Evolutionary conservation across 2,329 filamentous ascomycete genomes (phyloP).

Genomic region (Blastomyces percursus): DNA sequence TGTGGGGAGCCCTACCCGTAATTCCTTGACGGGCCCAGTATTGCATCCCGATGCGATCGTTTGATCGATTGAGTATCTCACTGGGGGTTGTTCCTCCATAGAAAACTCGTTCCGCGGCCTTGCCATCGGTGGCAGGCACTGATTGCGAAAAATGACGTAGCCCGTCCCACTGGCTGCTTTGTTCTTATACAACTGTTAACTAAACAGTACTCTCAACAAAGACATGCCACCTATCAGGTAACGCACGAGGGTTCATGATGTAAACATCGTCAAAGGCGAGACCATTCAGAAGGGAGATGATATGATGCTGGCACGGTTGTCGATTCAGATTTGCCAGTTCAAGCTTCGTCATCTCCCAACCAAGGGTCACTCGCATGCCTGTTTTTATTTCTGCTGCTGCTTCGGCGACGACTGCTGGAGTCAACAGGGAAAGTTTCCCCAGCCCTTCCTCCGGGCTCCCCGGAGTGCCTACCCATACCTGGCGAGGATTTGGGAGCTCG

Average conservation of each 20-base stretch:
- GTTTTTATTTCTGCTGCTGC: slow-evolving; percentile 43
- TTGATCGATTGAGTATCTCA: slow-evolving; percentile 38
- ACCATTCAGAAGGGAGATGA: slow-evolving; percentile 40
- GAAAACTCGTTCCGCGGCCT: slow-evolving; percentile 31
- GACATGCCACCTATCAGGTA: neutral
- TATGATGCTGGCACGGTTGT: slow-evolving; percentile 41
- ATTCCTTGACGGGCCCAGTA: slow-evolving; percentile 42
- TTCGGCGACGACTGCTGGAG: slow-evolving; percentile 41
- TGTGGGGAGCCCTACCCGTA: slow-evolving; percentile 20
- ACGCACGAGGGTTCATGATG: slow-evolving; percentile 39
- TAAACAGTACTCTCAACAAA: slow-evolving; percentile 8
- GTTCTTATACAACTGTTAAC: slow-evolving; percentile 22
- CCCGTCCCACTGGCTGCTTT: slow-evolving; percentile 44
- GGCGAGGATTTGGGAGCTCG: slow-evolving; percentile 38
- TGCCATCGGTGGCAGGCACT: slow-evolving; percentile 23
- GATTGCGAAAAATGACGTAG: slow-evolving; percentile 40
- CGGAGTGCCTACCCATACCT: slow-evolving; percentile 39
- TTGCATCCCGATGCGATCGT: slow-evolving; percentile 39
- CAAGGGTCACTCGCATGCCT: slow-evolving; percentile 42
- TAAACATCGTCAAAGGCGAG: slow-evolving; percentile 42
- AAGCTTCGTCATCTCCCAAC: slow-evolving; percentile 47
- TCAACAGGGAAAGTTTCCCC: slow-evolving; percentile 42
- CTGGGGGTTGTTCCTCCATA: slow-evolving; percentile 39
- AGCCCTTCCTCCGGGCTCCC: slow-evolving; percentile 43
- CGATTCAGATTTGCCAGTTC: slow-evolving; percentile 46